Base-by-base conservation (phyloP, 129 eudicot genomes). In the Saussurea involucrata region DNA sequence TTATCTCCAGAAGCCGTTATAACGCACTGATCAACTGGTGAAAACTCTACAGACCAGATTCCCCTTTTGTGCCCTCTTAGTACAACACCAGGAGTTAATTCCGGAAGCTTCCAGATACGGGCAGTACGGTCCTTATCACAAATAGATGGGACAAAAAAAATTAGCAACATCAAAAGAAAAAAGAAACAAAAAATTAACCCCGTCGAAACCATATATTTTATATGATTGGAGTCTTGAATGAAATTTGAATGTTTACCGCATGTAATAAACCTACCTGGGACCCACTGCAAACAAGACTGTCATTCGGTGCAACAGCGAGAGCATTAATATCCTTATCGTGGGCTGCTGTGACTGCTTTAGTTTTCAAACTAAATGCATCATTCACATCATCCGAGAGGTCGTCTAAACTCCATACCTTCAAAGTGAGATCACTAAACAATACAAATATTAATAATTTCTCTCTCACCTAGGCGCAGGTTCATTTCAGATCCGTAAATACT, bases 11-110 rank as follows among this genome's bases (percentile, higher is more conserved):
- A 95, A 9, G 94, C 97, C 21, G 99, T 95, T 74, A 95, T 81
- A 58, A 95, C 97, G 80, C 97, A 89, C 70, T 86, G 96, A 79
- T 95, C 99, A 72, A 95, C 97, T 0, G 96, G 97, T 24, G 99
- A 95, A 79, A 92, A 95, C 77, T 95, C 99, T 66, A 95, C 99
- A 9, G 96, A 95, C 97, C 97, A 95, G 32, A 95, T 89, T 57
- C 97, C 99, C 70, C 99, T 84, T 79, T 95, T 95, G 85, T 95
- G 99, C 29, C 97, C 99, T 84, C 55, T 86, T 36, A 92, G 87
- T 12, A 81, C 89, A 44, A 87, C 87, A 44, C 89, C 92, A 4
- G 86, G 90, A 36, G 90, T 89, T 42, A 95, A 83, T 71, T 86
- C 96, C 4, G 99, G 99, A 80, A 95, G 96, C 85, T 85, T 86